Percentiles rank a stretch among this genome's conserved stretches.
Evolutionary conservation across 257 asterid genomes (phyloP).

Genomic region (Solanum bukasovii): DNA sequence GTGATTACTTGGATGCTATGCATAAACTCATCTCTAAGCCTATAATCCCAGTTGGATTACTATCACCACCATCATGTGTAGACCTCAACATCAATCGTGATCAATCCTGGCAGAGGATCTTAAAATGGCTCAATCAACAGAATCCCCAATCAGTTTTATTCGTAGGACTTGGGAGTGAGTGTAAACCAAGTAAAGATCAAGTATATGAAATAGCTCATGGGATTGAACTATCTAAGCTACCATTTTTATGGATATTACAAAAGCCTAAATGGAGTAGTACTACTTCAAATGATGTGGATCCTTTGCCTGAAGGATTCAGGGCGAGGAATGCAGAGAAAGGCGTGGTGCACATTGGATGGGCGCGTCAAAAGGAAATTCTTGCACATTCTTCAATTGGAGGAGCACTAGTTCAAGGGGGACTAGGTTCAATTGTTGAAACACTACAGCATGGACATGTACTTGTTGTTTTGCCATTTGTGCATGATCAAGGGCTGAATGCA

Average conservation of each 20-base stretch:
- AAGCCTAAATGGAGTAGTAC: conserved; percentile 2
- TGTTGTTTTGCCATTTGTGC: conserved; percentile 19
- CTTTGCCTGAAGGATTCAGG: conserved; percentile 6
- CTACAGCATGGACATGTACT: conserved; percentile 14
- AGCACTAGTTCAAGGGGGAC: conserved; percentile 16
- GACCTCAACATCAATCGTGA: not conserved
- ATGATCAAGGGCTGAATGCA: conserved; percentile 23
- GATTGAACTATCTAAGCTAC: conserved; percentile 13
- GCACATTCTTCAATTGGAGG: conserved; percentile 29
- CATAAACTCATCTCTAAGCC: conserved; percentile 2
- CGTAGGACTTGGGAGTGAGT: conserved; percentile 16
- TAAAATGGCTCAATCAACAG: conserved; percentile 19
- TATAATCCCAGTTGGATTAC: conserved; percentile 10
- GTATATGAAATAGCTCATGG: conserved; percentile 20
- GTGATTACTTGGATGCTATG: not conserved
- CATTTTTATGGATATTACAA: conserved; percentile 11
- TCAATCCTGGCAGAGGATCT: not conserved
- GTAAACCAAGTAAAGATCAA: conserved; percentile 3
- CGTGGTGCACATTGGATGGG: conserved; percentile 32
- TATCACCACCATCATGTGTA: conserved; percentile 6
- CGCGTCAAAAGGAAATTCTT: conserved; percentile 27
- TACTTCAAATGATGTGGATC: not conserved
- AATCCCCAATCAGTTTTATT: conserved; percentile 3
- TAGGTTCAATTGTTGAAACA: conserved; percentile 20
- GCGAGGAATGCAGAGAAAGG: conserved; percentile 2